These are phyloP conservation scores for Symbiodinium natans DNA, from an alignment of 73 alveolate species.

Conservation along the genomic window DNA sequence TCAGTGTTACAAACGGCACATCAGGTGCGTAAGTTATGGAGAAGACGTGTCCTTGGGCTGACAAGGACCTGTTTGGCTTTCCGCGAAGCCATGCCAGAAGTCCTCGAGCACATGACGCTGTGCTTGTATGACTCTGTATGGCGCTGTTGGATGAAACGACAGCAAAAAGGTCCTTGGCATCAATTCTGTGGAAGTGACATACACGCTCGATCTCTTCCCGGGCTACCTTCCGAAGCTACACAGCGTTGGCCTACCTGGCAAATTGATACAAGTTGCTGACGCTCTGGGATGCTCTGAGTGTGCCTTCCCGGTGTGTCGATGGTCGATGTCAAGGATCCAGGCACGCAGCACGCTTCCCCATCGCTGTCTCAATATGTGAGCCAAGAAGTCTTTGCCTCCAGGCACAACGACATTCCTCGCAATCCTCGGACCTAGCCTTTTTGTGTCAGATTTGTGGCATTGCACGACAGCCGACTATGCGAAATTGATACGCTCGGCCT, in stretches of 20 bases:
- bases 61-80: neutral
- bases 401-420: no score
- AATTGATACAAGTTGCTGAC: no score
- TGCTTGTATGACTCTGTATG: neutral
- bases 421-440: no score
- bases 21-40: no score
- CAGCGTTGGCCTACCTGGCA: no score
- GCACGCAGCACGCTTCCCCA: conserved; percentile 5
- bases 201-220: neutral
- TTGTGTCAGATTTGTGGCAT: no score
- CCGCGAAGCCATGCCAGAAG: neutral
- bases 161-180: neutral
- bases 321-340: conserved; percentile 4
- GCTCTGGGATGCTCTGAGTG: no score
- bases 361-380: neutral
- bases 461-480: no score
- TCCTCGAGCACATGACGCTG: neutral
- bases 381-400: neutral
- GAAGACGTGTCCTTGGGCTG: neutral
- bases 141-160: neutral
- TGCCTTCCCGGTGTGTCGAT: conserved; percentile 13
- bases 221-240: neutral
- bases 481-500: no score
- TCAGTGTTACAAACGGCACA: no score
- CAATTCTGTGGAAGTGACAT: neutral